These are phyloP conservation scores for Primulina huaijiensis DNA, from an alignment of 257 asterid genomes.

Conservation along the genomic window DNA sequence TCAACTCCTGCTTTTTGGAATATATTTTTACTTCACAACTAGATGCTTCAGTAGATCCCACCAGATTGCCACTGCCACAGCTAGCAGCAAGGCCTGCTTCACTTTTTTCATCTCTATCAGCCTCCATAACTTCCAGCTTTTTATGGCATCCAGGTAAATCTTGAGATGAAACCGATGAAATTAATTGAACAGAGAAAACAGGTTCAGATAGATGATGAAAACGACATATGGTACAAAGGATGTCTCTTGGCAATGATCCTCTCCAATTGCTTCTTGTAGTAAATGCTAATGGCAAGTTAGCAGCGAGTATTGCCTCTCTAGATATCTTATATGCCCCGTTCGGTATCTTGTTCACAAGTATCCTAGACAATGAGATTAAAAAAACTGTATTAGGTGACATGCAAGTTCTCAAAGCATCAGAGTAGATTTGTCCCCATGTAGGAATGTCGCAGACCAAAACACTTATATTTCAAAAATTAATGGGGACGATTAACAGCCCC, in stretches of 20 bases:
- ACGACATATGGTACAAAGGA: constrained; percentile 75
- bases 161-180: constrained; percentile 29
- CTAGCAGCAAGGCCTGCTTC: constrained; percentile 30
- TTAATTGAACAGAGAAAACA: constrained; percentile 42
- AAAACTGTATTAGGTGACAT: constrained; percentile 7
- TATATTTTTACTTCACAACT: constrained; percentile 59
- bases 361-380: constrained; percentile 37
- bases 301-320: constrained; percentile 75
- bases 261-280: constrained; percentile 76
- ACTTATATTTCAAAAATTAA: constrained; percentile 1
- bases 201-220: constrained; percentile 79
- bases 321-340: constrained; percentile 75
- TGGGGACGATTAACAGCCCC: constrained; percentile 10
- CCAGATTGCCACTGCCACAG: constrained; percentile 30
- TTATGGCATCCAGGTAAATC: constrained; percentile 52
- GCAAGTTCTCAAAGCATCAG: constrained; percentile 13
- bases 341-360: constrained; percentile 68
- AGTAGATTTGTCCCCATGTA: constrained; percentile 8
- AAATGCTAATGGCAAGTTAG: constrained; percentile 67
- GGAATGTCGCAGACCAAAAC: neutral
- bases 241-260: constrained; percentile 77
- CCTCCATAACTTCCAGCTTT: constrained; percentile 50
- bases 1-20: constrained; percentile 56
- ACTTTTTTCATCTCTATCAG: constrained; percentile 34
- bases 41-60: constrained; percentile 36